Base-by-base conservation (phyloP, 306 rosid species). In the Lithocarpus polystachyus region DNA sequence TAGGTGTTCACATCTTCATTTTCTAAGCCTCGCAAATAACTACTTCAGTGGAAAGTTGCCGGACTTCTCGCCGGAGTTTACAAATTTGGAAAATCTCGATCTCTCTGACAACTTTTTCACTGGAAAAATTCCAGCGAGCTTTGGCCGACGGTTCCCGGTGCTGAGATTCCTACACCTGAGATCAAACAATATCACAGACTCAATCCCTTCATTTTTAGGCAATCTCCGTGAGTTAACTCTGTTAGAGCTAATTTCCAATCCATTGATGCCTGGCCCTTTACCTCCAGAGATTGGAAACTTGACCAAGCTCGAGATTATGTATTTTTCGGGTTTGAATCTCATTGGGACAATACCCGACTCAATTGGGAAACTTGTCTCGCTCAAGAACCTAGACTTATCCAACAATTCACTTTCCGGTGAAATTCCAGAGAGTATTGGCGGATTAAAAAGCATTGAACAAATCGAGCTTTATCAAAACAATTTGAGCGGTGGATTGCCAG, bases 211-310 rank as follows among this genome's bases (percentile, higher is more conserved):
- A 6, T 87, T 81, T 57, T 70, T 95, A 20, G 89, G 97, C 14
- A 91, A 89, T 64, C 94, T 93, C 57, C 84, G 61, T 3, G 86
- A 85, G 89, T 73, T 95, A 76, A 89, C 86, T 73, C 69, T 4
- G 0, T 62, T 95, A 28, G 86, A 52, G 28, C 83, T 95, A 2
- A 89, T 84, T 60, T 71, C 13, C 20, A 91, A 85, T 62, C 83
- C 89, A 0, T 57, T 85, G 56, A 85, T 60, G 18, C 82, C 85
- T 57, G 56, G 83, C 18, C 81, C 80, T n/a, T 67, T 95, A 13
- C 97, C 99, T 68, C 35, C 84, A 1, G 88, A 91, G 20, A 74
- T 93, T 23, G 99, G 99, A 76, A 93, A 89, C 67, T 79, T 95
- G 2, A 78, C 81, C 0, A 90, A 87, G 55, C 93, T 95, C 0